Evolutionary conservation across 2,329 filamentous ascomycete genomes (phyloP).

Genomic region (Aspergillus bombycis): DNA sequence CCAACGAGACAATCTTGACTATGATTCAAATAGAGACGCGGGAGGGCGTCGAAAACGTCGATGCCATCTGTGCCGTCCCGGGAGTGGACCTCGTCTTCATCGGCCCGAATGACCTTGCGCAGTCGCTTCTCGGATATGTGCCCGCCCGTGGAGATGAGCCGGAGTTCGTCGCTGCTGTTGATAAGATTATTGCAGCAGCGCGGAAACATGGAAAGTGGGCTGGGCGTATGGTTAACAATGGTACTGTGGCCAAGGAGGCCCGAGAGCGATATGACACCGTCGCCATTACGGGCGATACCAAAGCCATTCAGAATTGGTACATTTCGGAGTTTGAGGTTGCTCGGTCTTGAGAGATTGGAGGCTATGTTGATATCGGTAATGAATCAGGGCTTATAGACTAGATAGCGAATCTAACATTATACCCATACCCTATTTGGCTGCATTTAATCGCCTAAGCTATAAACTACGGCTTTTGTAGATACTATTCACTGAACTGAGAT

Average conservation of each 20-base stretch:
- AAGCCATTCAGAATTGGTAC: constrained; percentile 57
- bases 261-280: constrained; percentile 47
- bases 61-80: constrained; percentile 42
- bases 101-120: constrained; percentile 38
- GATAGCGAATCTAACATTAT: background rate
- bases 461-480: background rate
- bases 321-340: constrained; percentile 34
- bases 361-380: background rate
- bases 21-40: constrained; percentile 46
- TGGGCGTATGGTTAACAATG: constrained; percentile 56
- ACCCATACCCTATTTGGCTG: background rate
- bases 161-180: constrained; percentile 63
- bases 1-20: constrained; percentile 38
- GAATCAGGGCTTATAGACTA: background rate
- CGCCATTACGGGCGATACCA: constrained; percentile 51
- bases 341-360: background rate
- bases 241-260: constrained; percentile 45
- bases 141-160: constrained; percentile 58
- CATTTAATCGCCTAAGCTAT: too few species aligned
- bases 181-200: constrained; percentile 60
- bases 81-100: constrained; percentile 44
- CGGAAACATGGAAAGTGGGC: constrained; percentile 67
- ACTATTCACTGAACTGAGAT: too few species aligned
- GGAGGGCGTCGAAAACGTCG: constrained; percentile 44
- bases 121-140: constrained; percentile 61